These are phyloP conservation scores for Spinacia oleracea DNA, from an alignment of 179 eudicot species.

Conservation along the genomic window DNA sequence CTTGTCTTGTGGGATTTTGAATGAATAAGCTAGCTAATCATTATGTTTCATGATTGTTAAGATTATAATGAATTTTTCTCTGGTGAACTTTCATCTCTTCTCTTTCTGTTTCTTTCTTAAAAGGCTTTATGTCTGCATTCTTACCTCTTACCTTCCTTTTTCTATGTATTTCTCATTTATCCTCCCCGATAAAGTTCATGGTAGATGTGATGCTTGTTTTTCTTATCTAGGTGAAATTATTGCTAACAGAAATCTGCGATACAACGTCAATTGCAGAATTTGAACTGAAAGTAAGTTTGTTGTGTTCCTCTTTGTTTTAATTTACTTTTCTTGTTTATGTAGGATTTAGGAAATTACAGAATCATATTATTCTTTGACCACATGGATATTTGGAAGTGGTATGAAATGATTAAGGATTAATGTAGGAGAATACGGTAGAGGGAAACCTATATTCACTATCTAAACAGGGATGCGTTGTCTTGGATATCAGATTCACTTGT, in stretches of 20 bases:
- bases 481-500: background rate
- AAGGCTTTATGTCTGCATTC: background rate
- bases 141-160: background rate
- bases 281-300: conserved; percentile 68
- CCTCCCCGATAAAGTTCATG: background rate
- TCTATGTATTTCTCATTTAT: background rate
- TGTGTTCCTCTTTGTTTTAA: background rate
- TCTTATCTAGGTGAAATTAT: conserved; percentile 64
- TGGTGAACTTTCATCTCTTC: background rate
- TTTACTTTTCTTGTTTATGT: background rate
- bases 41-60: background rate
- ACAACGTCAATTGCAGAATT: conserved; percentile 75
- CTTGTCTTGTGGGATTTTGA: too few relatives aligned
- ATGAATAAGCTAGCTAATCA: background rate
- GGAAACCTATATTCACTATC: too few relatives aligned
- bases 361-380: background rate
- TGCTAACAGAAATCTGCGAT: conserved; percentile 65
- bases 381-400: background rate
- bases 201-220: conserved; percentile 11
- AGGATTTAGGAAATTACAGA: too few relatives aligned
- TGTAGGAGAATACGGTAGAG: too few relatives aligned
- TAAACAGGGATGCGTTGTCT: background rate
- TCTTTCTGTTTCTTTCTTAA: background rate
- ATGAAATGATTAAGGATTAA: too few relatives aligned
- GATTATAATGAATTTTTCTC: background rate